Evolutionary conservation across 1,284 basidiomycete genomes (phyloP), one percentile per base, ranked within the genome.

Genomic region (Sanguinoderma infundibulare): DNA sequence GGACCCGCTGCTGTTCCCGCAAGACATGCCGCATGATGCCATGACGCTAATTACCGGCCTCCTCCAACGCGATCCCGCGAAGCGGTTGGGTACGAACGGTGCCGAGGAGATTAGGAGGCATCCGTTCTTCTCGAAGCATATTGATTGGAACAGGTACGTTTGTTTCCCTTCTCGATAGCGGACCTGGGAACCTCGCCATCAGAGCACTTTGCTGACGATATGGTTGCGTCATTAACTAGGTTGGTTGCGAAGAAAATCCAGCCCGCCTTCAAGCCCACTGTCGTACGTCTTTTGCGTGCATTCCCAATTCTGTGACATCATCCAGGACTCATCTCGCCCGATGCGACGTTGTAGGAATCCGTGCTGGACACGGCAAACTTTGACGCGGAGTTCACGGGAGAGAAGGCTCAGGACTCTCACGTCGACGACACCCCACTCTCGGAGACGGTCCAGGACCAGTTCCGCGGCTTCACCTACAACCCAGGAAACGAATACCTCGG

Each of bases 41-140:
- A 85, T 90, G 68, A 92, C 91, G 57, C 87, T 99, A 40, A 92
- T 99, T 78, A 90, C 86, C 0, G 92, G 90, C 0, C 83, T 99
- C 44, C 83, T 99, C 38, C 92, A 95, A 66, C 88, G 98, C 20
- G 95, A 98, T 74, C 96, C 98, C 0, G 74, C 89, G 7, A 85
- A 86, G 66, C 86, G 98, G 20, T 81, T 99, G 15, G 96, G 97
- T 26, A 87, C 90, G 22, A 95, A 95, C 67, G 98, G 98, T 5
- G 96, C 94, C 7, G 94, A 98, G 72, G 95, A 98, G 74, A 99
- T 99, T 77, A 98, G 97, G 81, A 85, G 87, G 61, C 97, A 99
- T 77, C 87, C 95, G 1, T 99, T 99, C 86, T 99, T 99, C 75
- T 82, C 93, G 12, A 92, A 92, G 72, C 92, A 98, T 76, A 89